Evolutionary conservation across 31 red algal species (phyloP).

Genomic region (Endocladia muricata): DNA sequence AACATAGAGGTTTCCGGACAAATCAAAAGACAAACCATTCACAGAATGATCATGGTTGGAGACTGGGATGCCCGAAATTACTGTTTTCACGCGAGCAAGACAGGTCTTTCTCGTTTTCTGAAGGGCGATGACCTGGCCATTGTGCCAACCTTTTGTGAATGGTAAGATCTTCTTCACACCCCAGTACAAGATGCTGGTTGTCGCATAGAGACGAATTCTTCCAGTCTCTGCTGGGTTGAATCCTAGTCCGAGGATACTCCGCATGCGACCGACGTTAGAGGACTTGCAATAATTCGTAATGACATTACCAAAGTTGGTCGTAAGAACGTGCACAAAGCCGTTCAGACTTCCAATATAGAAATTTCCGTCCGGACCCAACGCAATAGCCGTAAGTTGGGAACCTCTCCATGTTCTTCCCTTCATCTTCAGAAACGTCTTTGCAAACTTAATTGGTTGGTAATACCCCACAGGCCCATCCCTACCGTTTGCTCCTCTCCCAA

Average conservation of each 20-base stretch:
- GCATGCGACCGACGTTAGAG: slow-evolving; percentile 22
- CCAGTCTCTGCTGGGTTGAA: slow-evolving; percentile 68
- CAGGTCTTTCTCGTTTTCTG: slow-evolving; percentile 24
- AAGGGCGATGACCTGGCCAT: slow-evolving; percentile 53
- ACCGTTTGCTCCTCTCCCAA: slow-evolving; percentile 24
- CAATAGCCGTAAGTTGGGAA: slow-evolving; percentile 33
- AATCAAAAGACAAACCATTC: slow-evolving; percentile 63
- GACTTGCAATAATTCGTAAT: slow-evolving; percentile 53
- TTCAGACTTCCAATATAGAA: slow-evolving; percentile 66
- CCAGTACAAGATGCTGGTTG: slow-evolving; percentile 64
- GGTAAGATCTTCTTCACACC: slow-evolving; percentile 36
- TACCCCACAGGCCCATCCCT: no score
- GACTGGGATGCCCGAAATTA: slow-evolving; percentile 68
- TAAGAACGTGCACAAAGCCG: slow-evolving; percentile 56
- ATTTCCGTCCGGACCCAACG: slow-evolving; percentile 60
- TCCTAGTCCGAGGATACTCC: slow-evolving; percentile 56
- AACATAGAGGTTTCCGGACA: slow-evolving; percentile 56
- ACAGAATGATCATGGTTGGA: slow-evolving; percentile 80
- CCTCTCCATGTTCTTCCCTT: slow-evolving; percentile 42
- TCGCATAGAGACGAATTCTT: slow-evolving; percentile 30
- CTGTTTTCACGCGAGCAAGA: slow-evolving; percentile 22
- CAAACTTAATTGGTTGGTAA: slow-evolving; percentile 56
- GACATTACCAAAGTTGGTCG: slow-evolving; percentile 12
- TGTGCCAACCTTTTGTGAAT: slow-evolving; percentile 54
- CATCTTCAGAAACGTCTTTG: slow-evolving; percentile 15